Conservation (phyloP, 2,329 filamentous ascomycete genomes). For the Penicillium sp. region DNA sequence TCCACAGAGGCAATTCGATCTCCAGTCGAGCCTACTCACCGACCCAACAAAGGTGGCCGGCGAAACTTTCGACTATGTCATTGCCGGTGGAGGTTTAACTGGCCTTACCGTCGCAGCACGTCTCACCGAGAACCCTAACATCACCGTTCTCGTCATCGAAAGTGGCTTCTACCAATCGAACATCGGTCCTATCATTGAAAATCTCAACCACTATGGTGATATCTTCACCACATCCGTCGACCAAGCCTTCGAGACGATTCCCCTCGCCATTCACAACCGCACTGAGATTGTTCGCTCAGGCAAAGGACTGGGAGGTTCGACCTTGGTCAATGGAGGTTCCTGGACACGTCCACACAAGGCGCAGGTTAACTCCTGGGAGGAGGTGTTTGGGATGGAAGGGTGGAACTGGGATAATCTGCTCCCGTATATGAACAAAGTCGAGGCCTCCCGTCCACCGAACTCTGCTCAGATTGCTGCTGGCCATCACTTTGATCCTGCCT, state of each 20-base stretch:
- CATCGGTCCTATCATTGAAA: constrained; percentile 25
- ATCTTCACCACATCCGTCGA: constrained; percentile 30
- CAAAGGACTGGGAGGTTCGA: constrained; percentile 32
- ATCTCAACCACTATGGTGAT: constrained; percentile 29
- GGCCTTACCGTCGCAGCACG: not conserved
- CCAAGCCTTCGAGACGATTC: constrained; percentile 20
- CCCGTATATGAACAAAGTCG: constrained; percentile 50
- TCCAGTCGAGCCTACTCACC: not conserved
- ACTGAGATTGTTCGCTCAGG: constrained; percentile 24
- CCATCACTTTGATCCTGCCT: constrained; percentile 23
- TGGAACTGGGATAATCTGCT: constrained; percentile 50
- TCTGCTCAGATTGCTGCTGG: constrained; percentile 22
- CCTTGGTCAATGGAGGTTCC: constrained; percentile 30
- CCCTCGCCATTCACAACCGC: constrained; percentile 22
- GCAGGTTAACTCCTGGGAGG: constrained; percentile 29
- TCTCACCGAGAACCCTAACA: not conserved
- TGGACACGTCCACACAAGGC: constrained; percentile 33
- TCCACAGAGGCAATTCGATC: not conserved
- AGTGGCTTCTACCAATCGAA: constrained; percentile 31
- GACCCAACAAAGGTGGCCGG: not conserved
- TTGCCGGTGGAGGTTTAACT: not conserved
- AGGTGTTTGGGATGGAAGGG: constrained; percentile 45
- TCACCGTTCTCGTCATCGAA: constrained; percentile 17
- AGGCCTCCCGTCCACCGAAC: constrained; percentile 21
- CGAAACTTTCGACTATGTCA: not conserved